phyloP scores from a whole-genome alignment of 768 basidiomycete genomes.

The Pleurotus sapidus region DNA sequence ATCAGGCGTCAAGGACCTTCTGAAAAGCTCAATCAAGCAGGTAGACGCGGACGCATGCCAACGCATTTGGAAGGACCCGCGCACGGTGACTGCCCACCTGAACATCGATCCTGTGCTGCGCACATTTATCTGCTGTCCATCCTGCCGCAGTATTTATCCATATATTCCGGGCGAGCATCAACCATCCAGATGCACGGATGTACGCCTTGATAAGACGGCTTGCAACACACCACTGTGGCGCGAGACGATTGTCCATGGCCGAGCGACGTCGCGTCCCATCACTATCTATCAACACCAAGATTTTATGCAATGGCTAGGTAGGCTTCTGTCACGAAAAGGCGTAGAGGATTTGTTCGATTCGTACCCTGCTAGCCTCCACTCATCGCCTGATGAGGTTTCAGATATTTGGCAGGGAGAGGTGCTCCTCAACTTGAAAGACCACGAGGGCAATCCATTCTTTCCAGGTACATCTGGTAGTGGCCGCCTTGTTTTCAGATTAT shows the following conservation, averaged over 20 bases:
- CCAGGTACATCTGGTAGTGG: too few species aligned
- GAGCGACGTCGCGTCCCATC: constrained; percentile 5
- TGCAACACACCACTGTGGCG: not conserved
- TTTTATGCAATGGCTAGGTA: constrained; percentile 21
- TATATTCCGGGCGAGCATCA: constrained; percentile 7
- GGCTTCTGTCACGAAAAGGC: constrained; percentile 20
- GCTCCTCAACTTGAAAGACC: constrained; percentile 20
- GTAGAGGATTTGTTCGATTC: constrained; percentile 21
- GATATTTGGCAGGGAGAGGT: constrained; percentile 25
- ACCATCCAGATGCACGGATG: constrained; percentile 14
- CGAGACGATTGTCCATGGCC: constrained; percentile 4
- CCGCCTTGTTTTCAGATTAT: constrained; percentile 25
- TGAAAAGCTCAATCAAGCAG: constrained; percentile 1
- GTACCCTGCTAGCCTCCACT: constrained; percentile 8
- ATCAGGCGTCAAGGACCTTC: constrained; percentile 14
- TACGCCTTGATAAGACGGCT: not conserved
- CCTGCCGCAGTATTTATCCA: constrained; percentile 19
- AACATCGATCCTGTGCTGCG: constrained; percentile 19
- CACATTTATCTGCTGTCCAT: constrained; percentile 19
- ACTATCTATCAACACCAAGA: constrained; percentile 19
- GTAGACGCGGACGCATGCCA: not conserved
- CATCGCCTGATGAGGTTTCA: constrained; percentile 6
- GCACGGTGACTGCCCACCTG: constrained; percentile 7
- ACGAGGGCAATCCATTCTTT: constrained; percentile 22
- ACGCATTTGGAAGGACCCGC: not conserved